Evolutionary conservation across 305 asterid species (phyloP).

Genomic region (Rubia balearica): DNA sequence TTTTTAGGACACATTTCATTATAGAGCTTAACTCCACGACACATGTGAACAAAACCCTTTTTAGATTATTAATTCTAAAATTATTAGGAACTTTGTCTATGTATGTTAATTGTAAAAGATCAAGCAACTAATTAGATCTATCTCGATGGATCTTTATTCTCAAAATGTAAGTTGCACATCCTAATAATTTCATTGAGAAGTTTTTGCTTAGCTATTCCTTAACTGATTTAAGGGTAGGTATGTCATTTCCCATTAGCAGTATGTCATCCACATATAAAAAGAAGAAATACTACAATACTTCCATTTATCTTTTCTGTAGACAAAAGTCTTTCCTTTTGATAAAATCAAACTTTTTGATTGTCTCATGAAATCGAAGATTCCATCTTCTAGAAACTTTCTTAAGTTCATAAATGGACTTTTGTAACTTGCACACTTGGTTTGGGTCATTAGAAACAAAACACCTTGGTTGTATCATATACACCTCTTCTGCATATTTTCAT

Average conservation of each 20-base stretch:
- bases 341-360: constrained; percentile 2
- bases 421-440: too few relatives aligned
- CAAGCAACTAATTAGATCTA: neutral
- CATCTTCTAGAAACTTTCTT: neutral
- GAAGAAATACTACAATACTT: neutral
- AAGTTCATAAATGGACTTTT: too few relatives aligned
- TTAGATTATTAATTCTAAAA: neutral
- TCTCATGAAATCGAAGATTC: neutral
- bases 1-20: neutral
- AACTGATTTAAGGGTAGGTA: neutral
- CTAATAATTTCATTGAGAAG: neutral
- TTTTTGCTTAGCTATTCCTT: neutral
- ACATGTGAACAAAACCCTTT: neutral
- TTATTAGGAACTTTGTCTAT: neutral
- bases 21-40: neutral
- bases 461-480: too few relatives aligned
- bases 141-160: neutral
- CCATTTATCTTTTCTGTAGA: neutral
- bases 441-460: too few relatives aligned
- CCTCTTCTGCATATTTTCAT: neutral
- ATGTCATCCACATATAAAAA: neutral
- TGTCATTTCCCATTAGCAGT: neutral
- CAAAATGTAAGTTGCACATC: neutral
- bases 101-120: neutral
- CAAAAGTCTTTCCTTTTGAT: neutral